Evolutionary conservation across 768 basidiomycete species (phyloP).

Genomic region (Cystobasidium ongulense): DNA sequence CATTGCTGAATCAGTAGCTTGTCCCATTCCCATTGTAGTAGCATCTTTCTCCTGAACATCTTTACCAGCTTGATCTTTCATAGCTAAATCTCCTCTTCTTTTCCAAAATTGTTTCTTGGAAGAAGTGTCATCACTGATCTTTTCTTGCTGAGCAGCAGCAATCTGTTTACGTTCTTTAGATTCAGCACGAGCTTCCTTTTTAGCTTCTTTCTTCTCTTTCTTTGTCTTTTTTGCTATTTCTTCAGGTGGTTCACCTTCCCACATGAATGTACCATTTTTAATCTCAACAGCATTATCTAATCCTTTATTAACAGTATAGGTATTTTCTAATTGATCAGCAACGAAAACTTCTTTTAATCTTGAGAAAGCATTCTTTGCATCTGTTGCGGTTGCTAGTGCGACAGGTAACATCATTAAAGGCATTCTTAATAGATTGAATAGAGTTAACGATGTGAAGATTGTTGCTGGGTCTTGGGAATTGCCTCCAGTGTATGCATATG

Average conservation of each 20-base stretch:
- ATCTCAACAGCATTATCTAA: constrained; percentile 62
- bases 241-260: constrained; percentile 64
- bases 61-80: constrained; percentile 1
- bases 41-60: constrained; percentile 25
- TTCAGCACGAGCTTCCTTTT: neutral
- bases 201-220: constrained; percentile 34
- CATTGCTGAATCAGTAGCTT: constrained; percentile 13
- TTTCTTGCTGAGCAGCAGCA: neutral
- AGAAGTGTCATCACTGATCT: neutral
- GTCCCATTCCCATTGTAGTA: constrained; percentile 7
- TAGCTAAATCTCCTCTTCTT: neutral
- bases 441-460: constrained; percentile 73
- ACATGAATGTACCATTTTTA: constrained; percentile 65
- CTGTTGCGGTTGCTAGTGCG: constrained; percentile 48
- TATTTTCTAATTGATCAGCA: constrained; percentile 64
- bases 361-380: constrained; percentile 68
- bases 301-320: constrained; percentile 52
- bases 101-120: constrained; percentile 24
- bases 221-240: constrained; percentile 38
- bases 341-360: constrained; percentile 74
- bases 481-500: constrained; percentile 67
- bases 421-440: constrained; percentile 68
- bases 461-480: constrained; percentile 56
- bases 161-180: neutral
- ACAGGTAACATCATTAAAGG: constrained; percentile 32